Base-by-base conservation (phyloP, 306 rosid species). In the Quercus ilex region DNA sequence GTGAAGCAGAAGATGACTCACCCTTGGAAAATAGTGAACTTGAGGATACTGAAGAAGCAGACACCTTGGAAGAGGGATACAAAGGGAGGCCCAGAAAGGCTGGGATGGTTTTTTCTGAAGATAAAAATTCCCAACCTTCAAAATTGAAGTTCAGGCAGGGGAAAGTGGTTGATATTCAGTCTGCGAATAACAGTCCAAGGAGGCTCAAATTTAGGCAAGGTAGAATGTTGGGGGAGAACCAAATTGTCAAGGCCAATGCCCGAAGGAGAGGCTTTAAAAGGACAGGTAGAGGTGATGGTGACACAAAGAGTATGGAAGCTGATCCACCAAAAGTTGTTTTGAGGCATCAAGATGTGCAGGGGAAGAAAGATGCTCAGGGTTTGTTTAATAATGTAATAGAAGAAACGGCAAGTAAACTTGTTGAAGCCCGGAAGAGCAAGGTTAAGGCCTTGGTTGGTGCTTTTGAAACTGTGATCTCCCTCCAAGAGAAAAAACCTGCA, bases 391-490 rank as follows among this genome's bases (percentile, higher is more conserved):
- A 86, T 72, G 97, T 95, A 3, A 95, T 95, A 0, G 97, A 95
- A 85, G 99, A 92, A 85, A 90, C 99, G 0, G 99, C 99, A 31
- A 91, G 90, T 79, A 95, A 92, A 83, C 90, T 95, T 1, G 99
- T 75, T 8, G 95, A 87, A 84, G 46, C 89, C 60, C 83, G 87
- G 79, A 92, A 90, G 89, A 95, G 99, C 88, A 95, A 92, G 88
- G 99, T 95, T 74, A 95, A 95, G 84, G 99, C 99, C 72, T 85
- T 95, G 88, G 99, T 95, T 78, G 95, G 99, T 77, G 99, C 99
- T 73, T 95, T 95, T 72, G 99, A 95, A 90, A 90, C 99, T 58
- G 97, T 92, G 71, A 95, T 95, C 84, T 95, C 96, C 71, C 99
- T 95, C 60, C 99, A 95, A 35, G 98, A 95, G 82, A 81, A 80